Conservation (phyloP, 371 early-diverging fungal genomes). For the Coemansia sp. region DNA sequence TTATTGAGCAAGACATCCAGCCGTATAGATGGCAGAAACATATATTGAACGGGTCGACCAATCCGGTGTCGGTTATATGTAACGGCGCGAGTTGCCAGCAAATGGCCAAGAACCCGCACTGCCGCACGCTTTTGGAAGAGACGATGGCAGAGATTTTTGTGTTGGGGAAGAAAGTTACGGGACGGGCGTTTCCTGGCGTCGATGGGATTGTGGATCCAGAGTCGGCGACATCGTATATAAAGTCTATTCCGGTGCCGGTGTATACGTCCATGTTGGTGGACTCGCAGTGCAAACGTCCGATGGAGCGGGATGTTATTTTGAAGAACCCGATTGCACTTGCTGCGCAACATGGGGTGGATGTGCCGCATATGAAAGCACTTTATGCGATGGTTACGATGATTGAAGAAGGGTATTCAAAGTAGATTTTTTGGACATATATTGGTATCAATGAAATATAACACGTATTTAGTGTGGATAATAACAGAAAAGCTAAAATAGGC, state of each 20-base stretch:
- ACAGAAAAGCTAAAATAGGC: constrained; percentile 9
- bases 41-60: constrained; percentile 78
- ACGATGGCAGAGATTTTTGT: constrained; percentile 67
- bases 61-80: constrained; percentile 70
- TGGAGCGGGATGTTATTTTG: constrained; percentile 50
- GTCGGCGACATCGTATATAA: constrained; percentile 30
- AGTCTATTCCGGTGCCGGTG: constrained; percentile 31
- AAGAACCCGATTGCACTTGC: constrained; percentile 48
- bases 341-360: constrained; percentile 30
- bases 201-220: constrained; percentile 38
- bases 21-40: constrained; percentile 81
- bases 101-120: constrained; percentile 57
- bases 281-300: constrained; percentile 43
- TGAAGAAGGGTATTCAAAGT: constrained; percentile 32
- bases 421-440: neutral
- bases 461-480: neutral
- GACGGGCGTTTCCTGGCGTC: constrained; percentile 42
- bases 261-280: constrained; percentile 51
- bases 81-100: constrained; percentile 64
- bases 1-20: constrained; percentile 63
- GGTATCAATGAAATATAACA: neutral
- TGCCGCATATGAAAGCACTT: constrained; percentile 44
- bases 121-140: constrained; percentile 54
- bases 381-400: constrained; percentile 46
- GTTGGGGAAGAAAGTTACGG: constrained; percentile 48